phyloP scores from a whole-genome alignment of 345 rosid species.

The Eucalyptus regnans region DNA sequence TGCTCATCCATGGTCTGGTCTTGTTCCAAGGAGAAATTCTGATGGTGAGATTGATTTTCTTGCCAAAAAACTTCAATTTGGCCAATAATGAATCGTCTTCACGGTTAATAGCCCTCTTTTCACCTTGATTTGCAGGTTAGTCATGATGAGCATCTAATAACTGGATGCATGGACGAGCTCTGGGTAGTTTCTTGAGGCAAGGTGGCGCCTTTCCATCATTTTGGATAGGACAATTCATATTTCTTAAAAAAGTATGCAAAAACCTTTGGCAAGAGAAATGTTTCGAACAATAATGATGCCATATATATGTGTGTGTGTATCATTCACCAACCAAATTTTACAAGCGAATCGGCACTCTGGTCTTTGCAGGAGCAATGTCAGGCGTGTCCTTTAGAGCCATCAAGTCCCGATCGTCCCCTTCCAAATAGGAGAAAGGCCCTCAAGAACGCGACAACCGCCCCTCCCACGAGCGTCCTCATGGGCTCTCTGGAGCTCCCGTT shows the following conservation, averaged over 20 bases:
- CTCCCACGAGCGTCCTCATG: slow-evolving; percentile 69
- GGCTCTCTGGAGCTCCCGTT: slow-evolving; percentile 58
- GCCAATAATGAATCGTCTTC: not conserved
- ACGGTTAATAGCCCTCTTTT: not conserved
- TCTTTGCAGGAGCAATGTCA: slow-evolving; percentile 11
- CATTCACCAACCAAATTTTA: too few relatives aligned
- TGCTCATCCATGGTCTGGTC: not conserved
- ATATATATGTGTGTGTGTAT: accelerated
- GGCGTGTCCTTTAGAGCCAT: slow-evolving; percentile 42
- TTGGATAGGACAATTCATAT: not conserved
- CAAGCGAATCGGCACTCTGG: not conserved
- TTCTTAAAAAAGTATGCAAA: not conserved
- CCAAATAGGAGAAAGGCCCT: slow-evolving; percentile 24
- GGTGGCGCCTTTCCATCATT: not conserved
- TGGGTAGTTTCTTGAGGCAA: not conserved
- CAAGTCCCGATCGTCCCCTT: slow-evolving; percentile 42
- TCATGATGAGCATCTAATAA: not conserved
- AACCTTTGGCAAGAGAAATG: not conserved
- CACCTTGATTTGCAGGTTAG: not conserved
- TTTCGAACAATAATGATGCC: not conserved
- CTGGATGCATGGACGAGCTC: not conserved
- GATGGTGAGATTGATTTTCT: not conserved
- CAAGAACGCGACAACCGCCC: slow-evolving; percentile 55
- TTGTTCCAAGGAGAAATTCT: not conserved
- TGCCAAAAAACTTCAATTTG: not conserved